Percentiles rank a stretch among this genome's conserved stretches.
Evolutionary conservation across 1,139 yeast species (phyloP).

Genomic region (Hanseniaspora sp.): DNA sequence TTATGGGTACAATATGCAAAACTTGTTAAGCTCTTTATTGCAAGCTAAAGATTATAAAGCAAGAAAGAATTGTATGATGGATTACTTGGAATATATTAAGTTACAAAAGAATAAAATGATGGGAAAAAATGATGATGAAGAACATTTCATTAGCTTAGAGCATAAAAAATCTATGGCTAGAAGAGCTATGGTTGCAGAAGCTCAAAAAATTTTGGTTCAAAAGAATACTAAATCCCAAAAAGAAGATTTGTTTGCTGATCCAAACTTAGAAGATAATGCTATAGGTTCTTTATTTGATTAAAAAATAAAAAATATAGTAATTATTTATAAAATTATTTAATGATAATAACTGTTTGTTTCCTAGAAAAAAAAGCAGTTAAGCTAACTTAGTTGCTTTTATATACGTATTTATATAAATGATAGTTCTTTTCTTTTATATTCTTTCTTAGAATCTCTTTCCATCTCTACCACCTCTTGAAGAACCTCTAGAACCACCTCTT

Average conservation of each 20-base stretch:
- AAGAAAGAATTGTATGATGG: slow-evolving; percentile 63
- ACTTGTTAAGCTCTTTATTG: slow-evolving; percentile 50
- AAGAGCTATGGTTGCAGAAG: slow-evolving; percentile 32
- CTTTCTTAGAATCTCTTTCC: slow-evolving; percentile 11
- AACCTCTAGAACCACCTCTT: slow-evolving; percentile 23
- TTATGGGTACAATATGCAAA: slow-evolving; percentile 34
- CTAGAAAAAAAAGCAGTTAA: background rate
- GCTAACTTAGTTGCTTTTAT: background rate
- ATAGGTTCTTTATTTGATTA: slow-evolving; percentile 15
- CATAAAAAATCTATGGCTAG: slow-evolving; percentile 32
- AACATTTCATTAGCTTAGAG: slow-evolving; percentile 22
- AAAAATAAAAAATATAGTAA: background rate
- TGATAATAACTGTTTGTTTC: background rate
- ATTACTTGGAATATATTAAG: slow-evolving; percentile 41
- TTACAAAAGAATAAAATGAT: slow-evolving; percentile 33
- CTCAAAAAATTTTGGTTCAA: slow-evolving; percentile 34
- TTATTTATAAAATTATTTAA: background rate
- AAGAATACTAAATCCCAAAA: slow-evolving; percentile 41
- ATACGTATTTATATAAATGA: slow-evolving; percentile 3
- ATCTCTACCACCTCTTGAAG: slow-evolving; percentile 17
- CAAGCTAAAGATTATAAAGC: slow-evolving; percentile 57
- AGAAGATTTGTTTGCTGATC: slow-evolving; percentile 53
- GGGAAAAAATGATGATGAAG: slow-evolving; percentile 30
- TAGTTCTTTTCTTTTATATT: background rate
- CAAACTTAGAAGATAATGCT: slow-evolving; percentile 53